Conservation (phyloP, 257 asterid genomes). For the Nicotiana attenuata region DNA sequence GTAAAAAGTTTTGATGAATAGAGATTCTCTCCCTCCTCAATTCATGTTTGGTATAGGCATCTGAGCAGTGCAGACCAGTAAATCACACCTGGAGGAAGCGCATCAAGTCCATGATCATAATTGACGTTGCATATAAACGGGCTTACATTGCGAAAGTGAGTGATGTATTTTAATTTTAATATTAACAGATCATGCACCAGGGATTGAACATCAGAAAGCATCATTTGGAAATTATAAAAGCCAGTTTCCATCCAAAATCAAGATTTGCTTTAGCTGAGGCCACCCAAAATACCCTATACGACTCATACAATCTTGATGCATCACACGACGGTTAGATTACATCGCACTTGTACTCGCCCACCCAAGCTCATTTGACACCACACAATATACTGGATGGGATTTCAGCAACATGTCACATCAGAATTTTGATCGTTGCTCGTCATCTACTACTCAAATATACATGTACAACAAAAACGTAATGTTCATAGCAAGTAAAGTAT, state of each 20-base stretch:
- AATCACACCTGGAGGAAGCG: not conserved
- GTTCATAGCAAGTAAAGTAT: not conserved
- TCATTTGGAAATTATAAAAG: not conserved
- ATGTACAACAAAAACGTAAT: slow-evolving; percentile 3
- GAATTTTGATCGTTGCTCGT: not conserved
- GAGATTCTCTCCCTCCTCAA: not conserved
- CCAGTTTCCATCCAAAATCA: not conserved
- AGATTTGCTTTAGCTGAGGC: slow-evolving; percentile 3
- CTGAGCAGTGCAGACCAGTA: not conserved
- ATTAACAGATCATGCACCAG: not conserved
- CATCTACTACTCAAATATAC: slow-evolving; percentile 8
- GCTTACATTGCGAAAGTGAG: not conserved
- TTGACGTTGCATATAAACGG: not conserved
- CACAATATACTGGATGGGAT: not conserved
- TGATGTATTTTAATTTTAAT: not conserved
- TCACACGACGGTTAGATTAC: not conserved
- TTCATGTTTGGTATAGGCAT: not conserved
- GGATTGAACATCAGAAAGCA: not conserved
- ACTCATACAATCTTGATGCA: not conserved
- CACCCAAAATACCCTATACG: not conserved
- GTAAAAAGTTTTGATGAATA: not conserved
- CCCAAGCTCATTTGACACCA: slow-evolving; percentile 1
- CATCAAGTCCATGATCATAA: not conserved
- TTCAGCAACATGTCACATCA: not conserved
- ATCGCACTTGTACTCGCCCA: not conserved